These are phyloP conservation scores for Symbiotaphrina buchneri DNA, from an alignment of 495 filamentous ascomycete species.

Conservation along the genomic window DNA sequence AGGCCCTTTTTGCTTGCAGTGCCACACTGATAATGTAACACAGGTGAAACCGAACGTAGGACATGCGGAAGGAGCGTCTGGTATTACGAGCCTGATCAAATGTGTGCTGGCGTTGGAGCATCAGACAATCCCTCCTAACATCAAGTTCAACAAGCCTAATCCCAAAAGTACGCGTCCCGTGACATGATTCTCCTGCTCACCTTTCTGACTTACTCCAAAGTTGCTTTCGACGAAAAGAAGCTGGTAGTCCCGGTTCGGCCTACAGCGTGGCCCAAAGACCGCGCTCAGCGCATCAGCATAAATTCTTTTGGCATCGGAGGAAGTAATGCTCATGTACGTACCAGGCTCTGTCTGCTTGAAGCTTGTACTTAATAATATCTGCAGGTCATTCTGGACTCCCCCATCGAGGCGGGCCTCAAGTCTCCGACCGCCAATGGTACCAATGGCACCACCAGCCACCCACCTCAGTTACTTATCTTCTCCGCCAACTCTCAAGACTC, in stretches of 20 bases:
- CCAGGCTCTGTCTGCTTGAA: not conserved
- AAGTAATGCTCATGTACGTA: conserved; percentile 27
- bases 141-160: conserved; percentile 12
- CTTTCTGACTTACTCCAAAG: not conserved
- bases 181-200: not conserved
- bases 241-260: conserved; percentile 2
- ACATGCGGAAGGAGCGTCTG: conserved; percentile 17
- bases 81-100: conserved; percentile 16
- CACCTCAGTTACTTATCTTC: not conserved
- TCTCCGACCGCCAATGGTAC: not conserved
- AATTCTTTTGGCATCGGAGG: conserved; percentile 45
- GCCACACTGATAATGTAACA: conserved; percentile 8
- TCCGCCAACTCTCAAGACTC: conserved; percentile 1
- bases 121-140: conserved; percentile 14
- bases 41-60: conserved; percentile 18
- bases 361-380: not conserved
- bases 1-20: not conserved
- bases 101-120: conserved; percentile 13
- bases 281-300: conserved; percentile 26
- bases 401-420: not conserved
- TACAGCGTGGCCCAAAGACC: conserved; percentile 6
- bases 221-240: conserved; percentile 5
- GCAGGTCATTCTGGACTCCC: not conserved
- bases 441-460: too few species aligned
- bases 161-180: too few species aligned